Evolutionary conservation across 78 protist genomes (phyloP).

Genomic region (Guillardia theta): DNA sequence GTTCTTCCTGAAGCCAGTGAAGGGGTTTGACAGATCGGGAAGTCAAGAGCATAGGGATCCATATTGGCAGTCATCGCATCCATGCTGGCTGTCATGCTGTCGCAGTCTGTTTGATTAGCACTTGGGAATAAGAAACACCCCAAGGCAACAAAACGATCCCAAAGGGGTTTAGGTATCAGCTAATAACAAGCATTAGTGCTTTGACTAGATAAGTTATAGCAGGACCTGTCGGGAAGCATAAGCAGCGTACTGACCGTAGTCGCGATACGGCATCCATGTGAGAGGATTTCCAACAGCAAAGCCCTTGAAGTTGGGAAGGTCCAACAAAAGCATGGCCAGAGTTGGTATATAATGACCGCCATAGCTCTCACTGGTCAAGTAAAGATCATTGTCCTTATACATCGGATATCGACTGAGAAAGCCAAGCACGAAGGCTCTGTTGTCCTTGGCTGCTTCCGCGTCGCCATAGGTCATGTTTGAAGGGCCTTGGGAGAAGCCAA

Average conservation of each 20-base stretch:
- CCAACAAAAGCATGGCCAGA: not conserved
- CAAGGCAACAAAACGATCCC: not conserved
- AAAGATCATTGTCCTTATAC: conserved; percentile 47
- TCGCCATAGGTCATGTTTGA: conserved; percentile 33
- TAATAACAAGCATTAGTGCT: too few species aligned
- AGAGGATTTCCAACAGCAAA: not conserved
- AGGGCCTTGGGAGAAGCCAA: not conserved
- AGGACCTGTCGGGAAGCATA: not conserved
- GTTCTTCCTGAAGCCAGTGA: not conserved
- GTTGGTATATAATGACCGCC: conserved; percentile 63
- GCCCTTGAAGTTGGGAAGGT: not conserved
- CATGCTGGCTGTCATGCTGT: not conserved
- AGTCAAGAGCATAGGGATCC: conserved; percentile 23
- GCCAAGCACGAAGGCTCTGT: conserved; percentile 32
- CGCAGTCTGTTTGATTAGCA: not conserved
- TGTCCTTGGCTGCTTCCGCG: conserved; percentile 48
- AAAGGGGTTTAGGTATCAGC: not conserved
- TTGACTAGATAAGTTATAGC: too few species aligned
- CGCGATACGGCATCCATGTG: conserved; percentile 9
- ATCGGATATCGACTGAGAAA: conserved; percentile 50
- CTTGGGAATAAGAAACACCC: not conserved
- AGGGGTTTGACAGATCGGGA: not conserved
- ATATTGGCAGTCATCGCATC: not conserved
- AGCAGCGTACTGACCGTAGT: not conserved
- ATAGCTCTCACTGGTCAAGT: conserved; percentile 70